Evolutionary conservation across 108 stramenopile genomes (phyloP).

Genomic region (Discostella pseudostelligera): DNA sequence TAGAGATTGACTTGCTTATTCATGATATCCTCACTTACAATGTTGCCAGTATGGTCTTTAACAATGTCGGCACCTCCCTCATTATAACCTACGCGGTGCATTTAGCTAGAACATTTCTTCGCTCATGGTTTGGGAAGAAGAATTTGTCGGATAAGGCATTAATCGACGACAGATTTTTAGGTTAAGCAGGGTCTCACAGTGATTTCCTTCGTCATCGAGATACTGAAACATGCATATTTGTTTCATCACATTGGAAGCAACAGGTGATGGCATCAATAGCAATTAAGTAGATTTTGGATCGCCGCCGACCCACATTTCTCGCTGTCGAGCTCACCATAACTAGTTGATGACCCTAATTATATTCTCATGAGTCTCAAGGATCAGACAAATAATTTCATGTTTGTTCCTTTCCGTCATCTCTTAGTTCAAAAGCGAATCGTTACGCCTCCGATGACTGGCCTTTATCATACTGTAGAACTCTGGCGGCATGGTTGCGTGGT

Average conservation of each 20-base stretch:
- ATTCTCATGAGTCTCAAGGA: conserved; percentile 20
- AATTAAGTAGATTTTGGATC: background rate
- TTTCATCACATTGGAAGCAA: background rate
- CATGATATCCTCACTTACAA: conserved; percentile 71
- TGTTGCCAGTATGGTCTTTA: conserved; percentile 56
- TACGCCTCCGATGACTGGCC: conserved; percentile 59
- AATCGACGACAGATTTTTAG: conserved; percentile 63
- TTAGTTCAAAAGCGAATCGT: conserved; percentile 58
- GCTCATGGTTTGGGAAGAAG: conserved; percentile 44
- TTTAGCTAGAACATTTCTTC: conserved; percentile 24
- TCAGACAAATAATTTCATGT: conserved; percentile 30
- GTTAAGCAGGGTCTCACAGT: conserved; percentile 33
- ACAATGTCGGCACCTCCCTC: conserved; percentile 43
- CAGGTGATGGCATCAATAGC: too few species aligned
- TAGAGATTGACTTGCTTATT: conserved; percentile 59
- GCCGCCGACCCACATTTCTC: too few species aligned
- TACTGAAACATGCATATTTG: background rate
- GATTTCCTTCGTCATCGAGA: background rate
- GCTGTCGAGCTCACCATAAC: background rate
- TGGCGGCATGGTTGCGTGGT: too few species aligned
- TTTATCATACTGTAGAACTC: conserved; percentile 78
- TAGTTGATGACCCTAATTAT: conserved; percentile 26
- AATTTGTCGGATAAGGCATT: conserved; percentile 62
- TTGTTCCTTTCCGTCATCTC: conserved; percentile 10
- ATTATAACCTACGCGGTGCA: conserved; percentile 62